These are phyloP conservation scores for Phytophthora lateralis DNA, from an alignment of 352 stramenopile genomes.

Conservation along the genomic window DNA sequence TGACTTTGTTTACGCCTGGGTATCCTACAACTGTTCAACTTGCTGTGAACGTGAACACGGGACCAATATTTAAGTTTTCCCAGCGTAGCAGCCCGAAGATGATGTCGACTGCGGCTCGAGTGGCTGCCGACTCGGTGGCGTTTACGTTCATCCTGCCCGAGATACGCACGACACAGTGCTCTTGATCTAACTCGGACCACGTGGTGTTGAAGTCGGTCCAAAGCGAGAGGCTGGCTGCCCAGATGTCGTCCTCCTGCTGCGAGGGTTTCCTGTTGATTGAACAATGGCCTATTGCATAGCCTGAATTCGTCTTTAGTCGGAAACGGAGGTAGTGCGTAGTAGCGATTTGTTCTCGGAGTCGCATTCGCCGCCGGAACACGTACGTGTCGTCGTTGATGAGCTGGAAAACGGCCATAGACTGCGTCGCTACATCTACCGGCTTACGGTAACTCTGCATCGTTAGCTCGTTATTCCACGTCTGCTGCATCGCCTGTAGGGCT, in stretches of 20 bases:
- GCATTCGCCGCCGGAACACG: constrained; percentile 35
- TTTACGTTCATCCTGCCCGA: constrained; percentile 28
- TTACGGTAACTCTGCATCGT: constrained; percentile 48
- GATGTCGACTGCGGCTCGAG: constrained; percentile 43
- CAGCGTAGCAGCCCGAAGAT: constrained; percentile 60
- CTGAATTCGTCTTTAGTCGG: constrained; percentile 36
- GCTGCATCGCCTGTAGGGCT: constrained; percentile 40
- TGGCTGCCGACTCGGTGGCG: constrained; percentile 17
- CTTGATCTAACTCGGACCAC: constrained; percentile 14
- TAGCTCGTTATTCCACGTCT: constrained; percentile 50
- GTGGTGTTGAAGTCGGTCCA: constrained; percentile 38
- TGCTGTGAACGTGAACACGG: constrained; percentile 43
- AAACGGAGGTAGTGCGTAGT: constrained; percentile 53
- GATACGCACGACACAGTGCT: constrained; percentile 37
- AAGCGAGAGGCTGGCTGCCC: constrained; percentile 39
- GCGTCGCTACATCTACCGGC: constrained; percentile 24
- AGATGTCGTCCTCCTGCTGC: constrained; percentile 22
- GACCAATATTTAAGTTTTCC: constrained; percentile 59
- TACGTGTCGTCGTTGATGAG: constrained; percentile 62
- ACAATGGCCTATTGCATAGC: constrained; percentile 35
- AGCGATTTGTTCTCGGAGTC: constrained; percentile 23
- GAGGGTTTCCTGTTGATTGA: constrained; percentile 19
- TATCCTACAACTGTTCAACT: constrained; percentile 11
- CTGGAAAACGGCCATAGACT: constrained; percentile 45
- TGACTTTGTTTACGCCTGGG: neutral